These are phyloP conservation scores for Aegilops speltoides DNA, from an alignment of 176 grass and related monocot species.

Conservation along the genomic window DNA sequence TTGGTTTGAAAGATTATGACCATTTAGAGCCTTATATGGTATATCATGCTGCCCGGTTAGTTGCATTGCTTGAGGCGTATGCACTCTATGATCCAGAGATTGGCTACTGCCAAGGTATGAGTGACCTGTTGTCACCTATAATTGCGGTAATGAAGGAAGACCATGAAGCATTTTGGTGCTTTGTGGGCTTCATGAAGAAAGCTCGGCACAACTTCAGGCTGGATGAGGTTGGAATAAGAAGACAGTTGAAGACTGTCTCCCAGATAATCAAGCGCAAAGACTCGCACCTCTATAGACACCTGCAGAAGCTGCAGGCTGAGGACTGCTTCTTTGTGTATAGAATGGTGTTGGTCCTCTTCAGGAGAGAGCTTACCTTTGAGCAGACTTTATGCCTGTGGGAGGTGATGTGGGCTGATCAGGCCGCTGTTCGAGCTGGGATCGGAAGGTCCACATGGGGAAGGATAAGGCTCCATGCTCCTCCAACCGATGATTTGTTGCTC, in stretches of 20 bases:
- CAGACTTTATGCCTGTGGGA: constrained; percentile 92
- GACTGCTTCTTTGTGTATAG: constrained; percentile 97
- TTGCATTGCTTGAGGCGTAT: constrained; percentile 81
- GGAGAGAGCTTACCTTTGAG: constrained; percentile 92
- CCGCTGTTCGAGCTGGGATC: constrained; percentile 75
- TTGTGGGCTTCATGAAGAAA: constrained; percentile 95
- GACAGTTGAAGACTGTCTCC: constrained; percentile 83
- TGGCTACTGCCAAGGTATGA: constrained; percentile 95
- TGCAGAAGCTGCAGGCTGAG: constrained; percentile 91
- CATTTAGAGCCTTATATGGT: constrained; percentile 87
- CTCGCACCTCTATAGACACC: constrained; percentile 72
- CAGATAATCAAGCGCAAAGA: constrained; percentile 92
- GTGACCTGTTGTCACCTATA: constrained; percentile 92
- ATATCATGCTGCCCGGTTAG: constrained; percentile 78
- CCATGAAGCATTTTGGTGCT: constrained; percentile 96
- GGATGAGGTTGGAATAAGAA: constrained; percentile 82
- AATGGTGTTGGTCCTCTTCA: constrained; percentile 94
- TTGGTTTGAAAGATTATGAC: constrained; percentile 75
- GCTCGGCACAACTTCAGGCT: constrained; percentile 93
- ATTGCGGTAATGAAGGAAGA: constrained; percentile 82
- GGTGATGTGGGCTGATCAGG: constrained; percentile 97
- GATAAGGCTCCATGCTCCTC: constrained; percentile 81
- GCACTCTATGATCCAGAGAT: constrained; percentile 88
- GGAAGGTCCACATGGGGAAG: constrained; percentile 73
- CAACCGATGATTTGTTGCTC: constrained; percentile 85